These are phyloP conservation scores for Stephania yunnanensis DNA, from an alignment of 164 flowering plant genomes.

Conservation along the genomic window DNA sequence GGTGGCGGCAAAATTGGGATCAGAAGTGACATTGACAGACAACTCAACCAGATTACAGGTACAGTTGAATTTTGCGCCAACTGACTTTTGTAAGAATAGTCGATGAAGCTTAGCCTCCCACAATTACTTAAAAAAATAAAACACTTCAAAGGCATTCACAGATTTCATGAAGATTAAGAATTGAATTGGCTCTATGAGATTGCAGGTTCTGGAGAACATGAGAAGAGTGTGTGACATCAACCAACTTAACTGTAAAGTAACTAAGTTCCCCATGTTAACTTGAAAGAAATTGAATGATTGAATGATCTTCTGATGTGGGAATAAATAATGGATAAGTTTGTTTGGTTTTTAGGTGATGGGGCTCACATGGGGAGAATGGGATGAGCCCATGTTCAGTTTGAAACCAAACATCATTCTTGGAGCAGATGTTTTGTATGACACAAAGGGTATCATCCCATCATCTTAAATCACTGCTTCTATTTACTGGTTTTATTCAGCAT, in stretches of 20 bases:
- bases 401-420: slow-evolving; percentile 73
- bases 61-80: not conserved
- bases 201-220: slow-evolving; percentile 86
- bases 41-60: slow-evolving; percentile 61
- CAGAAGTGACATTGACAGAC: slow-evolving; percentile 73
- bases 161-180: no score
- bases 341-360: slow-evolving; percentile 52
- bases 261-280: not conserved
- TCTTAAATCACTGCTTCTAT: not conserved
- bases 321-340: not conserved
- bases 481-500: not conserved
- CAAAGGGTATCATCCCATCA: slow-evolving; percentile 43
- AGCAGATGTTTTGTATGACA: slow-evolving; percentile 87
- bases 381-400: slow-evolving; percentile 48
- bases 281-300: not conserved
- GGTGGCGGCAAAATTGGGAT: slow-evolving; percentile 83
- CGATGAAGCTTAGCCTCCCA: no score
- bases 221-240: slow-evolving; percentile 56
- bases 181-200: no score
- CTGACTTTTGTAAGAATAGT: no score
- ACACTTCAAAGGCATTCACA: no score
- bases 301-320: no score
- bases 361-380: slow-evolving; percentile 94
- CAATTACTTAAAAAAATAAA: no score
- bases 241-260: slow-evolving; percentile 60